Conservation (phyloP, 1,284 basidiomycete genomes). For the Pseudozyma flocculosa region DNA sequence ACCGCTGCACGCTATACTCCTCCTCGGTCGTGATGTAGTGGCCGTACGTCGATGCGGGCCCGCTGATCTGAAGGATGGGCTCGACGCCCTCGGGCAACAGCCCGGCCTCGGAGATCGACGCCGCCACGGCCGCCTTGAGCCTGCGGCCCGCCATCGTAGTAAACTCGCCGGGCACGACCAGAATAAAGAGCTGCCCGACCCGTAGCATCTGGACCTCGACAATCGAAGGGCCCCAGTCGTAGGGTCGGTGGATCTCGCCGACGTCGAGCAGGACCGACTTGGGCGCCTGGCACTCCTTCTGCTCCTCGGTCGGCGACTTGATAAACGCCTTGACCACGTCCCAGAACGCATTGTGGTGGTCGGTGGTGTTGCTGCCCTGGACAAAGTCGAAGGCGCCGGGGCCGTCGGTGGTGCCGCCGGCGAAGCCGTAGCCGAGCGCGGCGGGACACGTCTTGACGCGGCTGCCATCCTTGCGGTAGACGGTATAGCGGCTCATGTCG, state of each 20-base stretch:
- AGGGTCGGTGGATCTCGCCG: slow-evolving; percentile 62
- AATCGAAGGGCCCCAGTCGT: slow-evolving; percentile 73
- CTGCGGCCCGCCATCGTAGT: slow-evolving; percentile 65
- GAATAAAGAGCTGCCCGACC: slow-evolving; percentile 74
- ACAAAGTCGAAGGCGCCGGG: slow-evolving; percentile 79
- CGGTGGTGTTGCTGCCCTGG: slow-evolving; percentile 71
- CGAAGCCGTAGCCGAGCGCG: slow-evolving; percentile 64
- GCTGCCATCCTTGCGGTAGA: slow-evolving; percentile 69
- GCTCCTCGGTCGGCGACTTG: slow-evolving; percentile 68
- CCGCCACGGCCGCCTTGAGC: slow-evolving; percentile 67
- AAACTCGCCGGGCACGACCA: slow-evolving; percentile 72
- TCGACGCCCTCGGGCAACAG: slow-evolving; percentile 63
- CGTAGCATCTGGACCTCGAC: slow-evolving; percentile 78
- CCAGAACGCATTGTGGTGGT: slow-evolving; percentile 75
- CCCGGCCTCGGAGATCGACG: slow-evolving; percentile 67
- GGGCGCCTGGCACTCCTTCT: slow-evolving; percentile 73
- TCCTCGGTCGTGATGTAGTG: slow-evolving; percentile 73
- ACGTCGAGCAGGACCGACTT: slow-evolving; percentile 69
- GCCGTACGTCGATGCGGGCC: slow-evolving; percentile 76
- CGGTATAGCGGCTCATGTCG: slow-evolving; percentile 68
- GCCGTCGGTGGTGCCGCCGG: slow-evolving; percentile 75
- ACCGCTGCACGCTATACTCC: slow-evolving; percentile 74
- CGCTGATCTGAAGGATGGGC: slow-evolving; percentile 57
- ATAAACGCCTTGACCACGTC: slow-evolving; percentile 68
- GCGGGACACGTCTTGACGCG: slow-evolving; percentile 73